Base-by-base conservation (phyloP, 108 stramenopile species). In the Skeletonema marinoi region DNA sequence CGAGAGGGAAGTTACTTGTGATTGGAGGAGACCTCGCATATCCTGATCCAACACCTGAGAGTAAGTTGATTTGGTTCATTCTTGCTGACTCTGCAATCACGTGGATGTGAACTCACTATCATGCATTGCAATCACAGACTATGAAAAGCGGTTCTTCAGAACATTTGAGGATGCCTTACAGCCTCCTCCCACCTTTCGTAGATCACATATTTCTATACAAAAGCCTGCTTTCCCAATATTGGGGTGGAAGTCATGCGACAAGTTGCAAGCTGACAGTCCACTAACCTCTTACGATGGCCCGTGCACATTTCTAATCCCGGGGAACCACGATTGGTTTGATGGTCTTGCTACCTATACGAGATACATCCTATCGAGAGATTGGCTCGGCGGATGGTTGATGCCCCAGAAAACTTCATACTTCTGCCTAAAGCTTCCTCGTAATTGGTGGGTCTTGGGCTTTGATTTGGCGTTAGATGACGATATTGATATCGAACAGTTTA, bases 241-340 rank as follows among this genome's bases (percentile, higher is more conserved):
- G 64, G 85, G 87, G 9, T 88, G 87, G 87, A 51, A 69, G 12
- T 61, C 60, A 60, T 38, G 56, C 19, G 77, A 68, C 17, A 68
- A 69, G 38, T 41, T 66, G 32, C 33, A 73, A 33, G 16, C 42
- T 33, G 19, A 21, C 19, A 64, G 48, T 64, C 41, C 29, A 6
- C 41, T 74, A 17, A 58, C 73, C 25, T 58, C 62, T 30, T 81
- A 80, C 30, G 31, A 48, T 39, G 83, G 74, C 4, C 78, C 74
- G 10, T 73, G 65, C 16, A 48, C 81, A 32, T 78, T 73, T 42
- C 31, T 72, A 29, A 33, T 86, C 21, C 89, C 89, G 19, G 89
- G 89, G 1, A 90, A 90, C 29, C 89, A 90, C 73, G 89, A 90
- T 54, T 90, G 89, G 89, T 88, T 87, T 65, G 89, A 90, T 74